Percentiles rank a stretch among this genome's conserved stretches.
Conservation (phyloP, 345 rosid genomes). For the Firmiana major region DNA sequence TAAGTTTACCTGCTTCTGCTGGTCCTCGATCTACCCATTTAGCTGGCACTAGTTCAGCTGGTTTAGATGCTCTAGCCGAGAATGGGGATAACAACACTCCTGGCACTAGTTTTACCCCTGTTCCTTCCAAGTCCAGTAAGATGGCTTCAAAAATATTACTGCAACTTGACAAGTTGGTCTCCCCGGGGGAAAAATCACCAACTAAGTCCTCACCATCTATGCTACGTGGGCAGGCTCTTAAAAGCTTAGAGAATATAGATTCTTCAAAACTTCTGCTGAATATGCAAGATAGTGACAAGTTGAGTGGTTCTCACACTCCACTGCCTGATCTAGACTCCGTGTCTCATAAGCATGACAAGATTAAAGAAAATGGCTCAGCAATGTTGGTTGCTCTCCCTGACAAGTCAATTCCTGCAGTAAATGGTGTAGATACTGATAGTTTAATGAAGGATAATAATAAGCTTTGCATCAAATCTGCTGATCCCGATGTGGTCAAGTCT, state of each 20-base stretch:
- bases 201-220: conserved; percentile 69
- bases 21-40: conserved; percentile 21
- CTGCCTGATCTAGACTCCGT: conserved; percentile 28
- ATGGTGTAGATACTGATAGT: conserved; percentile 27
- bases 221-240: conserved; percentile 73
- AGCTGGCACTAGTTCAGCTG: conserved; percentile 28
- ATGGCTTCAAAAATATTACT: conserved; percentile 76
- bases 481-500: conserved; percentile 32
- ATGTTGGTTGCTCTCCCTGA: conserved; percentile 24
- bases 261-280: conserved; percentile 45
- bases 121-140: conserved; percentile 75
- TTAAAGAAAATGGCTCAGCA: conserved; percentile 36
- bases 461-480: conserved; percentile 26
- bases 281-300: conserved; percentile 34
- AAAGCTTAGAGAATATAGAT: conserved; percentile 65
- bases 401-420: conserved; percentile 29
- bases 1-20: conserved; percentile 40
- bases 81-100: conserved; percentile 35
- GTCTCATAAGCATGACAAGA: conserved; percentile 35
- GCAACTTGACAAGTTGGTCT: conserved; percentile 61
- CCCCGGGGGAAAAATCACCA: conserved; percentile 69
- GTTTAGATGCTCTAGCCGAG: conserved; percentile 32
- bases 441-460: conserved; percentile 25
- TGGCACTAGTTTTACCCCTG: conserved; percentile 42
- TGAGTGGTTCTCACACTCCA: conserved; percentile 18